Evolutionary conservation across 2,329 filamentous ascomycete genomes (phyloP).

Genomic region (Ophiocordyceps robertsii): DNA sequence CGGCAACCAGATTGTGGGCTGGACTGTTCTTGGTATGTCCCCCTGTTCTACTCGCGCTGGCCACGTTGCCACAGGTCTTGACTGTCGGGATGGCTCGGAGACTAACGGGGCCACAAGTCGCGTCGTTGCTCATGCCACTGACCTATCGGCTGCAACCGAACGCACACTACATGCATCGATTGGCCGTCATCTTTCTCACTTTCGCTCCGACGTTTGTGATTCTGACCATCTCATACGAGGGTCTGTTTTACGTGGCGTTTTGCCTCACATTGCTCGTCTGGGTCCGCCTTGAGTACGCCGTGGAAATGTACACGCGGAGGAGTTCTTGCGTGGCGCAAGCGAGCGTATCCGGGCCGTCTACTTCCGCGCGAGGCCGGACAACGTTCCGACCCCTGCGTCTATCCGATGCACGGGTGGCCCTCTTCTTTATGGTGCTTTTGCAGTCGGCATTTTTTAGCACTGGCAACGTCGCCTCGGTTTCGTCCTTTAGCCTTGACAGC

Average conservation of each 20-base stretch:
- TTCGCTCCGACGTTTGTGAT: constrained; percentile 93
- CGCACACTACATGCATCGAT: constrained; percentile 77
- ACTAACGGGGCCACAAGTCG: constrained; percentile 27
- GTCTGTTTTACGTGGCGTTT: constrained; percentile 88
- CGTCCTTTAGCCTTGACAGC: constrained; percentile 84
- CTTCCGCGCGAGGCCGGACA: not conserved
- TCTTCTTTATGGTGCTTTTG: constrained; percentile 91
- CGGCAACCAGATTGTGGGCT: constrained; percentile 80
- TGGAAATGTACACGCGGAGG: constrained; percentile 23
- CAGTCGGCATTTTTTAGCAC: constrained; percentile 96
- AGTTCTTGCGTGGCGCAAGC: not conserved
- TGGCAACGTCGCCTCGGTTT: constrained; percentile 88
- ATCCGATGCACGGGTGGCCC: constrained; percentile 72
- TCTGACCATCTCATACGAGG: constrained; percentile 93
- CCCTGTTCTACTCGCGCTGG: not conserved
- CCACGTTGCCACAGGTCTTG: too few species aligned
- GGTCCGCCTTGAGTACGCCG: constrained; percentile 80
- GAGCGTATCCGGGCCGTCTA: not conserved
- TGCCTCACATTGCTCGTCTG: constrained; percentile 70
- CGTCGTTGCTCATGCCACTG: constrained; percentile 67
- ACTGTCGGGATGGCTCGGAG: not conserved
- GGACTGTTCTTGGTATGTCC: constrained; percentile 59
- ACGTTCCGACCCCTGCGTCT: constrained; percentile 52
- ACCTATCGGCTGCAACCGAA: constrained; percentile 71
- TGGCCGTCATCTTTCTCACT: constrained; percentile 80